Conservation (phyloP, 2,329 filamentous ascomycete species). For the Epichloe coenophiala region DNA sequence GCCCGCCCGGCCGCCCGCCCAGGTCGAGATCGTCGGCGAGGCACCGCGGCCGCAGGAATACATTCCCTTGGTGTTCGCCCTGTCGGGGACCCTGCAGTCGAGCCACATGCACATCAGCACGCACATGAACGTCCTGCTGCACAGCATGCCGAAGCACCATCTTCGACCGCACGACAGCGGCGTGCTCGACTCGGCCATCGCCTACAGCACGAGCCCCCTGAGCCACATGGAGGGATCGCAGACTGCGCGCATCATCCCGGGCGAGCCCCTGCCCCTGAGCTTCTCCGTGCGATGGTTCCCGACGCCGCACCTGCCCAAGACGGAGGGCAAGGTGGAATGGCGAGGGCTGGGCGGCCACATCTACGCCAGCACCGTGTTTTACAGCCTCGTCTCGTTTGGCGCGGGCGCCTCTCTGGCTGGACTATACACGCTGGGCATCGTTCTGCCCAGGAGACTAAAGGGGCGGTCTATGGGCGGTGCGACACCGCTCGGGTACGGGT, state of each 20-base stretch:
- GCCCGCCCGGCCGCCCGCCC: constrained; percentile 55
- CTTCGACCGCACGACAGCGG: constrained; percentile 53
- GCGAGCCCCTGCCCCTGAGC: constrained; percentile 65
- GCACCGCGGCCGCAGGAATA: constrained; percentile 41
- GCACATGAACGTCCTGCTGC: constrained; percentile 78
- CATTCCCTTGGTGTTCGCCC: constrained; percentile 75
- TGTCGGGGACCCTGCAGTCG: constrained; percentile 78
- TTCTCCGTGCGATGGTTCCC: constrained; percentile 85
- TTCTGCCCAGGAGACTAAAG: constrained; percentile 40
- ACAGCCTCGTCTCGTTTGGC: constrained; percentile 44
- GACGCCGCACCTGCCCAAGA: constrained; percentile 54
- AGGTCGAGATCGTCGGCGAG: constrained; percentile 42
- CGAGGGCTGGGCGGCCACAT: constrained; percentile 50
- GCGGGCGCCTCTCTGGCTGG: constrained; percentile 40
- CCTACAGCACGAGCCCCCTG: constrained; percentile 65
- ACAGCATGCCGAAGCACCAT: constrained; percentile 51
- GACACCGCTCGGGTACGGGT: constrained; percentile 43
- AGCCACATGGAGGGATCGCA: constrained; percentile 41
- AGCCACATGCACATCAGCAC: constrained; percentile 86
- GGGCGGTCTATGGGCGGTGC: constrained; percentile 40
- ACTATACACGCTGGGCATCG: constrained; percentile 47
- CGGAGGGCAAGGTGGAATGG: constrained; percentile 53
- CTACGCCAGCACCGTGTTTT: constrained; percentile 50
- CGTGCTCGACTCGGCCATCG: constrained; percentile 74
- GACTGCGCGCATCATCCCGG: constrained; percentile 63